Base-by-base conservation (phyloP, 108 stramenopile genomes). In the Conticribra guillardii region DNA sequence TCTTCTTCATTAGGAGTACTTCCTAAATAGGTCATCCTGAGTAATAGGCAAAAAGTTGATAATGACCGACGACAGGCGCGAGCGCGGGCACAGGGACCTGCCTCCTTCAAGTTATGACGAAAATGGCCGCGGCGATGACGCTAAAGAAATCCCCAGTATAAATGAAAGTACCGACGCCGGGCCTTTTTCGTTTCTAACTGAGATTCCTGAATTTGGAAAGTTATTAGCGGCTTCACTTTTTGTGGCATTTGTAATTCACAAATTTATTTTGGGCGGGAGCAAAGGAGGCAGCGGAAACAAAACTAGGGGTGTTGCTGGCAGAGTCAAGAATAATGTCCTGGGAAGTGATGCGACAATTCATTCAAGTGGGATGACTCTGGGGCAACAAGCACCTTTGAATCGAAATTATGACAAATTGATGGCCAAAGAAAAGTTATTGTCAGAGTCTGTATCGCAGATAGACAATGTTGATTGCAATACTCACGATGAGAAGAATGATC, bases 361-460 rank as follows among this genome's bases (percentile, higher is more conserved):
- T 31, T 50, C 23, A 21, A 65, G 11, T 11, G 29, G 24, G 28
- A 65, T 51, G 29, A 29, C 15, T 1, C 2, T 15, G 5, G 47
- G 8, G 48, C 29, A 61, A 37, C 22, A 61, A 19, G 70, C 70
- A 41, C 31, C 51, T 29, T 54, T 23, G 1, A 61, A 1, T 17
- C 47, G 70, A 41, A 71, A 71, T 54, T 71, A 71, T 24, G 60
- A 71, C 23, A 54, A 37, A 32, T 17, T 71, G 14, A 46, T 60
- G 14, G 27, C 26, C 14, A 29, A 49, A 29, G 28, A 15, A 7
- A 41, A 44, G 17, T n/a, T n/a, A n/a, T n/a, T n/a, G n/a, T n/a
- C n/a, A n/a, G n/a, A n/a, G n/a, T n/a, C n/a, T n/a, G n/a, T n/a
- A 46, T n/a, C 22, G 19, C 22, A 41, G 21, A 44, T 26, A 33